Evolutionary conservation across 176 grass and related monocot genomes (phyloP), one percentile per base, ranked within the genome.

Genomic region (Aegilops sharonensis): DNA sequence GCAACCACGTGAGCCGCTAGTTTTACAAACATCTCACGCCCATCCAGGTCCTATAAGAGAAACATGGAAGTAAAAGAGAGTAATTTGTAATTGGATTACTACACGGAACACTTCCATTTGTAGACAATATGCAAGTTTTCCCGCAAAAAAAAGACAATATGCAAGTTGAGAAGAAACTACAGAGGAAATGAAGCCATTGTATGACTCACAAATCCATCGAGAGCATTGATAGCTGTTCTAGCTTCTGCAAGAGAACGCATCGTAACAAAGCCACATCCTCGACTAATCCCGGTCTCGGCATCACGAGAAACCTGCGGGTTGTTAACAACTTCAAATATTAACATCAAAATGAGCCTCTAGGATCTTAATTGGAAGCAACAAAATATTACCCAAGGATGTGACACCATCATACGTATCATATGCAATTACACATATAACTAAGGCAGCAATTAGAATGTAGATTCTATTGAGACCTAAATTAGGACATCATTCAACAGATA

Each of bases 1-100:
- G 89, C 88, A 64, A 84, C 78, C 32, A 90, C 52, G 21, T 90
- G 84, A 40, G 91, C 87, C 69, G 89, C 88, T 86, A 94, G 77
- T 84, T 94, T 97, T 17, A 94, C 92, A 64, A 90, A 78, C 31
- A 97, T 30, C 86, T 97, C 91, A 68, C 94, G 91, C 14, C 94
- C 94, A 68, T 88, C 86, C 54, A 94, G 71, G 72, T 92, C 94
- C 94, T 94, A 78, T 34, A 76, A 84, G 64, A 90, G 32, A 69
- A 37, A 67, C 9, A 82, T 47, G 56, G 0, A 23, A 35, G 35
- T 34, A 32, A 45, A 72, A 59, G 42, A 76, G 25, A n/a, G 65
- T 20, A 15, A 71, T 18, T 27, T 0, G 34, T 56, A 71, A 70
- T 80, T 35, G 24, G 23, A 67, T 43, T 80, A 35, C 24, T 65